These are phyloP conservation scores for Leishmania gerbilli DNA, from an alignment of 208 protist species.

Conservation along the genomic window DNA sequence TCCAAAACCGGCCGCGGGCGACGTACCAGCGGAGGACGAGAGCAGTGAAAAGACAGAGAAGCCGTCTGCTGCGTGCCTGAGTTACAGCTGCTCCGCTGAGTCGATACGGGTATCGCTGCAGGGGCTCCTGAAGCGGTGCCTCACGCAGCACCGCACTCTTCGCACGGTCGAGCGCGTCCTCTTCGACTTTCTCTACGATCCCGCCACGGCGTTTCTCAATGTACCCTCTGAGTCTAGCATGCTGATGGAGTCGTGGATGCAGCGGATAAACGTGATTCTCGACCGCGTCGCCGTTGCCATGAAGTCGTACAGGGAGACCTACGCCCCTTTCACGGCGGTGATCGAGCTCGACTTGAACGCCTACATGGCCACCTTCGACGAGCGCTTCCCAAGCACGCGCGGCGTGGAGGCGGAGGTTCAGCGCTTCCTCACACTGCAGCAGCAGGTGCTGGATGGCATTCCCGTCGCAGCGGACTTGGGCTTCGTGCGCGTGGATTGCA, in stretches of 20 bases:
- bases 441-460: slow-evolving; percentile 64
- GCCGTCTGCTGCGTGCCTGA: slow-evolving; percentile 15
- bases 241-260: slow-evolving; percentile 54
- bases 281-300: slow-evolving; percentile 50
- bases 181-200: slow-evolving; percentile 92
- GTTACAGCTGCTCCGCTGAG: slow-evolving; percentile 58
- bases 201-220: slow-evolving; percentile 70
- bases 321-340: slow-evolving; percentile 70
- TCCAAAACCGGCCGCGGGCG: neutral
- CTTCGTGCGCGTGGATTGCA: slow-evolving; percentile 79
- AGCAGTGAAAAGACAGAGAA: neutral
- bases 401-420: slow-evolving; percentile 85
- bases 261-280: slow-evolving; percentile 63
- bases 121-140: slow-evolving; percentile 76
- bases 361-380: slow-evolving; percentile 79
- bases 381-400: slow-evolving; percentile 59
- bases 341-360: slow-evolving; percentile 70
- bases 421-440: slow-evolving; percentile 53
- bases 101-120: slow-evolving; percentile 68
- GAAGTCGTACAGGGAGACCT: slow-evolving; percentile 75
- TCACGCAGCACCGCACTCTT: slow-evolving; percentile 76
- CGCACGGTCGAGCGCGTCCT: slow-evolving; percentile 89
- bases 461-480: slow-evolving; percentile 74
- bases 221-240: slow-evolving; percentile 49
- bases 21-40: neutral